phyloP scores from a whole-genome alignment of 1,284 basidiomycete genomes.

The Puccinia coronata region DNA sequence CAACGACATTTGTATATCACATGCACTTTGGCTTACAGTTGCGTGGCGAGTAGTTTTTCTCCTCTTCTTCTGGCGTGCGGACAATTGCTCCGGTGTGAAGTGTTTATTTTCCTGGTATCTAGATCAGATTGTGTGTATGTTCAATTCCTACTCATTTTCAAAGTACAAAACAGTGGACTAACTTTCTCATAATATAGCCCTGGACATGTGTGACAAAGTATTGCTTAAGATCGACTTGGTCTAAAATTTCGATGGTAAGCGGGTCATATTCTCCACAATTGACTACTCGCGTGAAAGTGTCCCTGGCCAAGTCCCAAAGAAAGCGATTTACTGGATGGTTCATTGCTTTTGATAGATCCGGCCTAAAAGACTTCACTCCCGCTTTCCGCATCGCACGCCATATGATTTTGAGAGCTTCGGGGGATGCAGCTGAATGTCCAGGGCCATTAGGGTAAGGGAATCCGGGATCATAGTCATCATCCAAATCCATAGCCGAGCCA shows the following conservation, averaged over 20 bases:
- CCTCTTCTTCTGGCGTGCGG: neutral
- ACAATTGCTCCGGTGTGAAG: neutral
- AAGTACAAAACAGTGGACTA: neutral
- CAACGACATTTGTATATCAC: neutral
- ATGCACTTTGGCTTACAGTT: neutral
- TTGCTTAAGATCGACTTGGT: neutral
- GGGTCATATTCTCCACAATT: slow-evolving; percentile 17
- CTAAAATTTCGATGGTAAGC: neutral
- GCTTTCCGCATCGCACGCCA: slow-evolving; percentile 19
- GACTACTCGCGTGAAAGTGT: slow-evolving; percentile 8
- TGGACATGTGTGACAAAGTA: neutral
- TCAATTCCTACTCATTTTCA: neutral
- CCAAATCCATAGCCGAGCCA: neutral
- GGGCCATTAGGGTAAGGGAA: slow-evolving; percentile 32
- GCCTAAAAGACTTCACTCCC: no score
- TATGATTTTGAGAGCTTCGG: slow-evolving; percentile 1
- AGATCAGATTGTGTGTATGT: neutral
- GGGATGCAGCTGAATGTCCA: neutral
- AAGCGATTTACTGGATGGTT: neutral
- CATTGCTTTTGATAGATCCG: neutral
- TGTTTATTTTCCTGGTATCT: neutral
- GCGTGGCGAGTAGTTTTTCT: neutral
- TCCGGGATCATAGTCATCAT: neutral
- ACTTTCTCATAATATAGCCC: neutral
- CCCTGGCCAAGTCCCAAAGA: slow-evolving; percentile 18